These are phyloP conservation scores for Backusella luteola DNA, from an alignment of 192 early-diverging fungal species.

Conservation along the genomic window DNA sequence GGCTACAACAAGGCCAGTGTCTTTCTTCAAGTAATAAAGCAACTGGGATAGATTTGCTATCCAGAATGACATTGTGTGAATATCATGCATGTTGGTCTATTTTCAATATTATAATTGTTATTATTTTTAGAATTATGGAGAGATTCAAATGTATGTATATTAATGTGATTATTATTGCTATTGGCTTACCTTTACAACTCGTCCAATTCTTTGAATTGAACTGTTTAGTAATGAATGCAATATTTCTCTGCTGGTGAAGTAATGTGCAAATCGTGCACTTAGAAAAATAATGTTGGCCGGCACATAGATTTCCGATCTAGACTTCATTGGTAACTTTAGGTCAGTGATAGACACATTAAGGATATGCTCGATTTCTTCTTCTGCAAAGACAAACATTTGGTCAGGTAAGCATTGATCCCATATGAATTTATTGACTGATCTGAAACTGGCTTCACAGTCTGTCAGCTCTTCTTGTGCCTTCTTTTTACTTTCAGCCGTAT, in stretches of 20 bases:
- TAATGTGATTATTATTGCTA: neutral
- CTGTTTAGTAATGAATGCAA: slow-evolving; percentile 65
- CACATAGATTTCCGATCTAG: slow-evolving; percentile 61
- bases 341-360: slow-evolving; percentile 69
- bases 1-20: slow-evolving; percentile 68
- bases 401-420: slow-evolving; percentile 83
- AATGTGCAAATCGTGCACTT: slow-evolving; percentile 84
- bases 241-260: slow-evolving; percentile 72
- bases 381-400: slow-evolving; percentile 95
- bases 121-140: neutral
- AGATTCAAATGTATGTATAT: neutral
- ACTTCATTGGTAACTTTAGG: slow-evolving; percentile 57
- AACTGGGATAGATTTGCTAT: slow-evolving; percentile 82
- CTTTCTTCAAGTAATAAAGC: slow-evolving; percentile 86
- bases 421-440: slow-evolving; percentile 53
- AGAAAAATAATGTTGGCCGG: slow-evolving; percentile 89
- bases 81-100: slow-evolving; percentile 52
- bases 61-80: slow-evolving; percentile 75
- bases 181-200: slow-evolving; percentile 47
- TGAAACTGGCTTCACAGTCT: slow-evolving; percentile 18
- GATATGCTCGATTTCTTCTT: slow-evolving; percentile 67
- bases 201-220: slow-evolving; percentile 55
- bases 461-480: neutral
- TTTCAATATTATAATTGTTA: neutral
- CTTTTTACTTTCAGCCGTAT: neutral